A percentile compares a stretch with the other conserved stretches of the same genome.
Conservation (phyloP, 768 basidiomycete species). For the Collybiopsis confluens region DNA sequence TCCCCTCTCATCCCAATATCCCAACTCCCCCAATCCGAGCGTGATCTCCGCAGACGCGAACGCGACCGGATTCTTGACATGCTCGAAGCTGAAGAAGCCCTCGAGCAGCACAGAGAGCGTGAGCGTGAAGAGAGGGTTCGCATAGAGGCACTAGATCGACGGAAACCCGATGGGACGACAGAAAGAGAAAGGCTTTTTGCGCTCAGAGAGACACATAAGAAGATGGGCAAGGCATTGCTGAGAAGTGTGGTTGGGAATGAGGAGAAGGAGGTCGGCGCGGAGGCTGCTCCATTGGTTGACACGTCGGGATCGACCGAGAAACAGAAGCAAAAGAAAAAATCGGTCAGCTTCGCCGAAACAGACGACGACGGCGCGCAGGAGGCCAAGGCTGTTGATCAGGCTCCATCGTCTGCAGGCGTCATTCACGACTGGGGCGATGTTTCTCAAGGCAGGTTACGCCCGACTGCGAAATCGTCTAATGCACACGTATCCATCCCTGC, state of each 20-base stretch:
- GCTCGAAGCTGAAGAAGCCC: constrained; percentile 67
- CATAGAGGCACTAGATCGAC: constrained; percentile 45
- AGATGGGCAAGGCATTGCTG: constrained; percentile 71
- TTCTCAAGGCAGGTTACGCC: constrained; percentile 42
- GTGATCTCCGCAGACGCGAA: constrained; percentile 49
- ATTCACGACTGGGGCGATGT: constrained; percentile 52
- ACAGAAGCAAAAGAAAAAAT: constrained; percentile 42
- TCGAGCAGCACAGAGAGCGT: constrained; percentile 37
- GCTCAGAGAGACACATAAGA: constrained; percentile 61
- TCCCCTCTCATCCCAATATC: constrained; percentile 43
- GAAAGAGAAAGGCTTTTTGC: constrained; percentile 36
- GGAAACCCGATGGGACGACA: constrained; percentile 40
- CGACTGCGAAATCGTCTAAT: constrained; percentile 30
- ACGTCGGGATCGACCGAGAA: background rate
- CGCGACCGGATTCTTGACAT: constrained; percentile 62
- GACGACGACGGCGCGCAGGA: constrained; percentile 20
- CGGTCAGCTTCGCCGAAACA: constrained; percentile 52
- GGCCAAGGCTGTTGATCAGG: background rate
- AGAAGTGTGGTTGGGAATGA: constrained; percentile 34
- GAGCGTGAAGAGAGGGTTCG: constrained; percentile 34
- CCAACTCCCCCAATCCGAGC: constrained; percentile 40
- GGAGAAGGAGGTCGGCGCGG: constrained; percentile 15
- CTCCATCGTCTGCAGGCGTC: background rate
- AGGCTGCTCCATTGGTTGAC: constrained; percentile 21
- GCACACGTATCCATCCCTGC: no score